Base-by-base conservation (phyloP, 352 stramenopile genomes). In the Elongisporangium undulatum region DNA sequence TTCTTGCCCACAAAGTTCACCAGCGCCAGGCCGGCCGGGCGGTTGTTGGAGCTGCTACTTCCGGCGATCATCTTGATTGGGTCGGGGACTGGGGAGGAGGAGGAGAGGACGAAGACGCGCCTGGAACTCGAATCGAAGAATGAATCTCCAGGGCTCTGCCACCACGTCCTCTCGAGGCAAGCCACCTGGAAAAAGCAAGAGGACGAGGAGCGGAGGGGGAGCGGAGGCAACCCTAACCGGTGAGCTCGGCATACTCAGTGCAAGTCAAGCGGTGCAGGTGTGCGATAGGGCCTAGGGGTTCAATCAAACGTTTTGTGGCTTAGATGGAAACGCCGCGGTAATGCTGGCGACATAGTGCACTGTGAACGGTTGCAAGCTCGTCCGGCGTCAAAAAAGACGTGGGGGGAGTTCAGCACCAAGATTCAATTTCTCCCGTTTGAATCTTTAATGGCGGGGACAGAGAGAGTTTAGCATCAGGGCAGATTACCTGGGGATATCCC, bases 41-140 rank as follows among this genome's bases (percentile, higher is more conserved):
- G 60, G 29, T 41, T 41, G 29, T 41, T 52, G 21, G 21, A 53
- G 41, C 54, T 56, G 34, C 19, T 39, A 55, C 45, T 71, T 26
- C 58, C 64, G 9, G 63, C 39, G 58, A 67, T 67, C 38, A 61
- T 55, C 17, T 45, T 64, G 50, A 52, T 19, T 48, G 24, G 21
- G 51, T 21, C n/a, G 63, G 39, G 50, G 34, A 24, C 45, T 39
- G 49, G 26, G 16, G 23, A 24, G 50, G 45, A 49, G 49, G 52
- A 19, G 21, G 49, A n/a, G 60, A 55, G 52, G 19, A 55, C 22
- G 63, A 48, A 49, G 39, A 26, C 53, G 41, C 56, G 59, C 38
- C 49, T 39, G 53, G 15, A 62, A 62, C 69, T 70, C 67, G 56
- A 78, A 78, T 66, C 64, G 67, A 59, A 79, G 74, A 78, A 85